Conservation (phyloP, 2,329 filamentous ascomycete species). For the Colletotrichum sublineola region DNA sequence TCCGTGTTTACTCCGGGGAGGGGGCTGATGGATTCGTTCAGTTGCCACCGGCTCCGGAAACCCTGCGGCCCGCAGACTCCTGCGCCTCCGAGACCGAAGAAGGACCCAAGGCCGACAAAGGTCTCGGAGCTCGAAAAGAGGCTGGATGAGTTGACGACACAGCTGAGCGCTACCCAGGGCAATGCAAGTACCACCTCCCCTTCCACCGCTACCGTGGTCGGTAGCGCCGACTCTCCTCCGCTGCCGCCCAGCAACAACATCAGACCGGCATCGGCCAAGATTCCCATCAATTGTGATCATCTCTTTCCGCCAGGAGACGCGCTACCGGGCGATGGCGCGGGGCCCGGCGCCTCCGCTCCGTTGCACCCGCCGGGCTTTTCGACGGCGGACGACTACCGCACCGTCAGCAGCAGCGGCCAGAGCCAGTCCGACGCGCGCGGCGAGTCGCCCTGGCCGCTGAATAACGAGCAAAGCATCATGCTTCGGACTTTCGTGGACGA, state of each 20-base stretch:
- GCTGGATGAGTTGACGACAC: slow-evolving; percentile 62
- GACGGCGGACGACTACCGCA: slow-evolving; percentile 43
- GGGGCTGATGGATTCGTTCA: slow-evolving; percentile 43
- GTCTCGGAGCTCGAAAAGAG: slow-evolving; percentile 65
- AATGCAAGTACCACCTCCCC: slow-evolving; percentile 3
- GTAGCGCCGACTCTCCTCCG: slow-evolving; percentile 26
- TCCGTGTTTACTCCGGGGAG: background rate
- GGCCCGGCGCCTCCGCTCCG: background rate
- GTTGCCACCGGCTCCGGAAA: slow-evolving; percentile 63
- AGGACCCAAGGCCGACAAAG: slow-evolving; percentile 60
- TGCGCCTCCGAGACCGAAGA: slow-evolving; percentile 62
- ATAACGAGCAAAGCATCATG: slow-evolving; percentile 56
- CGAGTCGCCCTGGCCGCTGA: slow-evolving; percentile 57
- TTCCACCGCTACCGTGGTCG: slow-evolving; percentile 5
- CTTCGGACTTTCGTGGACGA: slow-evolving; percentile 53
- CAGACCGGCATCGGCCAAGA: slow-evolving; percentile 28
- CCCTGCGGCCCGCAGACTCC: slow-evolving; percentile 61
- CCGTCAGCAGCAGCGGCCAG: slow-evolving; percentile 21
- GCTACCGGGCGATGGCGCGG: background rate
- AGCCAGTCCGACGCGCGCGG: slow-evolving; percentile 32
- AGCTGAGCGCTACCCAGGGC: slow-evolving; percentile 51
- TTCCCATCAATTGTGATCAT: slow-evolving; percentile 50
- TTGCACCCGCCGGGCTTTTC: slow-evolving; percentile 43
- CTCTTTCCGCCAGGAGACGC: slow-evolving; percentile 50
- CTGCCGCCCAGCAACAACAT: slow-evolving; percentile 28